Base-by-base conservation (phyloP, 345 rosid species). In the Syzygium jambos region DNA sequence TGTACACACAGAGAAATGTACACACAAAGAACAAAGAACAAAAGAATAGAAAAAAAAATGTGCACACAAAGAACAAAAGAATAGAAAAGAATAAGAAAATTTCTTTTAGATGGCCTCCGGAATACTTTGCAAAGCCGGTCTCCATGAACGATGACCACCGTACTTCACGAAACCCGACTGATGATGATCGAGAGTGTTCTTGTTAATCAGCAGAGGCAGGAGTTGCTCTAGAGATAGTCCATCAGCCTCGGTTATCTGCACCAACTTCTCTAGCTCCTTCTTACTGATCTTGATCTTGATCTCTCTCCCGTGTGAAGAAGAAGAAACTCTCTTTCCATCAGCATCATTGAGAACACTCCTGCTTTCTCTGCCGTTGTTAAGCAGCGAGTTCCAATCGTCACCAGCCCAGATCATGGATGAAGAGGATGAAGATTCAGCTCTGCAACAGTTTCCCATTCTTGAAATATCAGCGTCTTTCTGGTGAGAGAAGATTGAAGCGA, bases 371-470 rank as follows among this genome's bases (percentile, higher is more conserved):
- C 88, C 84, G 13, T 23, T 1, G 73, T 52, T n/a, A 82, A 65
- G 49, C 86, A 30, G 2, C 87, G 86, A 2, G 52, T 91, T 19
- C 93, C 94, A 90, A 15, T 93, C 93, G 11, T 93, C 94, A 15
- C 89, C 93, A 25, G 80, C 91, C 90, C 92, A 88, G 19, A 54
- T 90, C 86, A 27, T 84, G 52, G 87, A 41, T 14, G 91, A 86
- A 4, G 90, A 52, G 3, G 80, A 73, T 19, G 80, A 73, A 73
- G 80, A 34, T 21, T 83, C 84, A 7, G 84, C 54, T 46, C 56
- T 86, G 78, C 88, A 51, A 78, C 93, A 93, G 41, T 94, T 94
- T 73, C 96, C 96, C 96, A 94, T 94, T 73, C 80, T 73, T 17
- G 80, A 73, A 17, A 34, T 34, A 23, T 34, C 23, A 34, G 43